Percentiles rank a stretch among this genome's conserved stretches.
phyloP scores from a whole-genome alignment of 331 rosid species.

The Quercus tomentella region DNA sequence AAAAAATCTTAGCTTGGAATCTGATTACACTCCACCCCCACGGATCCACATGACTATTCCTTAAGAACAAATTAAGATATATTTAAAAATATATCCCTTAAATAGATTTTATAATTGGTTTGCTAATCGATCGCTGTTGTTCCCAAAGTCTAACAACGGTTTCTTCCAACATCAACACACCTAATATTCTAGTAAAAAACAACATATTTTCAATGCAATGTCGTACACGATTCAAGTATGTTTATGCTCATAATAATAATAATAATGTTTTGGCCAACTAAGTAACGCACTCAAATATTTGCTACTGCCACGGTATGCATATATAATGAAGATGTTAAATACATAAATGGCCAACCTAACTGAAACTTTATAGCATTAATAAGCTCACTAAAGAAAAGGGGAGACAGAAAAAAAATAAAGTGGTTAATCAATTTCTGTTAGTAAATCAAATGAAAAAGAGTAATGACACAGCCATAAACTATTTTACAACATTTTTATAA shows the following conservation, averaged over 20 bases:
- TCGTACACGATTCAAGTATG: not conserved
- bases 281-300: not conserved
- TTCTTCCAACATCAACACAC: not conserved
- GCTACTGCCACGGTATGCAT: not conserved
- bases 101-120: not conserved
- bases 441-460: no score
- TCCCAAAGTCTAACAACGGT: not conserved
- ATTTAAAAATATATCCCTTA: no score
- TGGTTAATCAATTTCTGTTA: no score
- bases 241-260: not conserved
- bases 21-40: not conserved
- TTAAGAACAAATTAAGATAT: not conserved
- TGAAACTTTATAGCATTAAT: not conserved
- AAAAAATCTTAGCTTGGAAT: not conserved
- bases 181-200: not conserved
- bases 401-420: no score
- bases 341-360: not conserved
- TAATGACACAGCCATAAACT: accelerated
- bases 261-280: not conserved
- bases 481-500: no score
- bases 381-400: no score
- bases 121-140: not conserved
- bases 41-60: not conserved
- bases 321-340: not conserved
- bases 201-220: not conserved